phyloP scores from a whole-genome alignment of 768 basidiomycete species.

The Nidula microcarpa region DNA sequence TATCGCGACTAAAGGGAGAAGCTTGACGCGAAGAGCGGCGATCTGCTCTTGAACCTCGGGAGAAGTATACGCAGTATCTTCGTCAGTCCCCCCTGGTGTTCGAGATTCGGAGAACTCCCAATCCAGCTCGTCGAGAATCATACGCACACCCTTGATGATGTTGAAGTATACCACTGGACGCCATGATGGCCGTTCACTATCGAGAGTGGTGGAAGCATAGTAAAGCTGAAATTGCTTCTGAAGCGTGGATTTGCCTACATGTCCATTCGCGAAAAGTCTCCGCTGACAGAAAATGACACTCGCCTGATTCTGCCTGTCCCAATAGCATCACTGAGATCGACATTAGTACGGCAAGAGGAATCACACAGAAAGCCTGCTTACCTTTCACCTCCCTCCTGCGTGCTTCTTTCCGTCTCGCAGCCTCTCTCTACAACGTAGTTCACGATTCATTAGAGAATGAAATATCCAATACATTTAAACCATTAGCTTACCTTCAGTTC shows the following conservation, averaged over 20 bases:
- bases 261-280: background rate
- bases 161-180: slow-evolving; percentile 81
- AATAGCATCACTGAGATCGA: slow-evolving; percentile 65
- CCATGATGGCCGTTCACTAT: slow-evolving; percentile 73
- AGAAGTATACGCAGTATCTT: slow-evolving; percentile 9
- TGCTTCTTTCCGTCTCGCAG: slow-evolving; percentile 40
- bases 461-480: slow-evolving; percentile 1
- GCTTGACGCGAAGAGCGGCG: slow-evolving; percentile 44
- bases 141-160: slow-evolving; percentile 74
- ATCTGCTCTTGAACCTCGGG: slow-evolving; percentile 35
- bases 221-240: slow-evolving; percentile 84
- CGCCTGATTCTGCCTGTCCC: slow-evolving; percentile 72
- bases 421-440: slow-evolving; percentile 40
- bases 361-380: slow-evolving; percentile 8
- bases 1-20: slow-evolving; percentile 62
- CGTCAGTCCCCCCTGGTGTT: slow-evolving; percentile 14
- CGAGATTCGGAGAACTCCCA: slow-evolving; percentile 37
- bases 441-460: background rate
- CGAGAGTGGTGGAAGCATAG: slow-evolving; percentile 69
- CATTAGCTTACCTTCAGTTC: slow-evolving; percentile 42
- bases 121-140: slow-evolving; percentile 71
- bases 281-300: slow-evolving; percentile 1
- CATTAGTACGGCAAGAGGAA: slow-evolving; percentile 1
- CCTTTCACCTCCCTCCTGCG: slow-evolving; percentile 46
- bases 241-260: slow-evolving; percentile 71